Conservation (phyloP, 2,329 filamentous ascomycete genomes). For the Verticillium zaregamsianum region DNA sequence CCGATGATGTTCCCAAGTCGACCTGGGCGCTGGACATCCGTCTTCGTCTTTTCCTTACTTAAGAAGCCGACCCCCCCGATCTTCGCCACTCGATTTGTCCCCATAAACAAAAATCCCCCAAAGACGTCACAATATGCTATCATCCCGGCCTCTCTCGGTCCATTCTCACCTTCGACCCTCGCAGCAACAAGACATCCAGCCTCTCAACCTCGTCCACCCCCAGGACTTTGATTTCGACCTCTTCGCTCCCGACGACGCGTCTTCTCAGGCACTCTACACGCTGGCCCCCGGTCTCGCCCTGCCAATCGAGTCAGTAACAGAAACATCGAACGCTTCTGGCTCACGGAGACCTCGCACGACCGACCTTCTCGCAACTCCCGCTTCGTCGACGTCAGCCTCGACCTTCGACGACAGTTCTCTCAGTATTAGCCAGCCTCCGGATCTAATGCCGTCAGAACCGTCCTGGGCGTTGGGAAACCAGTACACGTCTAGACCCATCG, state of each 20-base stretch:
- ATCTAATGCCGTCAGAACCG: slow-evolving; percentile 37
- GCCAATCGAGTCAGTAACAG: not conserved
- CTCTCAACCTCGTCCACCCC: not conserved
- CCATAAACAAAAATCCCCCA: not conserved
- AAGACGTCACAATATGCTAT: not conserved
- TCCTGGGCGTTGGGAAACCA: slow-evolving; percentile 32
- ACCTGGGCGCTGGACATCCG: not conserved
- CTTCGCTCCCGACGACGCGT: not conserved
- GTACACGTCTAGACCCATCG: slow-evolving; percentile 30
- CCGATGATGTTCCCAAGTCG: not conserved
- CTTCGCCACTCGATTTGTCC: not conserved
- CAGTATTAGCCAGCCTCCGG: slow-evolving; percentile 7
- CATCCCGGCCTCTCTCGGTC: not conserved
- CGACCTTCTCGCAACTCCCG: not conserved
- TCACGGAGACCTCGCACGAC: not conserved
- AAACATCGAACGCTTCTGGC: not conserved
- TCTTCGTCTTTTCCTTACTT: not conserved
- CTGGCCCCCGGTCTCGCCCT: not conserved
- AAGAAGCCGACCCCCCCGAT: not conserved
- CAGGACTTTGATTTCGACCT: not conserved
- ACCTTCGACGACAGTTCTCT: slow-evolving; percentile 5
- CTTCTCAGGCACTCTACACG: not conserved
- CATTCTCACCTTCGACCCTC: not conserved
- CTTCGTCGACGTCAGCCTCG: slow-evolving; percentile 7
- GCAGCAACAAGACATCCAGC: not conserved